A percentile compares a stretch with the other conserved stretches of the same genome.
Evolutionary conservation across 2,329 filamentous ascomycete genomes (phyloP).

Genomic region (Colletotrichum shisoi): DNA sequence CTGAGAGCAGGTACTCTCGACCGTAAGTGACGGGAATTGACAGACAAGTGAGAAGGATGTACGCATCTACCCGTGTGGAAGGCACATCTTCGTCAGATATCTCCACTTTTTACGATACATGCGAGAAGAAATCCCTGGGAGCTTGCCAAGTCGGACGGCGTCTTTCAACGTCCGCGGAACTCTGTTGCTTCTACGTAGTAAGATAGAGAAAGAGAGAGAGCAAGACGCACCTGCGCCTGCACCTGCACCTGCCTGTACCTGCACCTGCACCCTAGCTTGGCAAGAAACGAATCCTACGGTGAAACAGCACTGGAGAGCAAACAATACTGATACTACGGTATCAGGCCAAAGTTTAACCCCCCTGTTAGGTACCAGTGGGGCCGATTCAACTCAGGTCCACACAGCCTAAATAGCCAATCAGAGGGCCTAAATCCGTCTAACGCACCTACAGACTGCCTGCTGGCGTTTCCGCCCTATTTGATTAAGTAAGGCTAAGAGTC

Average conservation of each 20-base stretch:
- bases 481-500: too few relatives aligned
- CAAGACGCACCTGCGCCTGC: not conserved
- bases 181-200: not conserved
- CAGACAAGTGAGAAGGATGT: not conserved
- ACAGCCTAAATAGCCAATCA: too few relatives aligned
- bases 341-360: too few relatives aligned
- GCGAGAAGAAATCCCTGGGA: not conserved
- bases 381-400: too few relatives aligned
- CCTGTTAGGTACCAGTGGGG: too few relatives aligned
- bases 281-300: slow-evolving; percentile 31
- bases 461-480: too few relatives aligned
- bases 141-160: not conserved
- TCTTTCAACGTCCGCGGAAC: slow-evolving; percentile 2
- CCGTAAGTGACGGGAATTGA: not conserved
- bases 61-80: not conserved
- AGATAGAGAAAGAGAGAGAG: not conserved
- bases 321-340: too few relatives aligned
- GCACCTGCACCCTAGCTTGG: not conserved
- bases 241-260: not conserved
- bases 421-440: too few relatives aligned
- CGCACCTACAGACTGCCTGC: too few relatives aligned
- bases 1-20: too few relatives aligned
- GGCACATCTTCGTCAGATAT: slow-evolving; percentile 16
- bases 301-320: slow-evolving; percentile 15
- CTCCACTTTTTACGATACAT: slow-evolving; percentile 26